Evolutionary conservation across 352 stramenopile species (phyloP), one percentile per base, ranked within the genome.

Genomic region (Phytophthora cryptogea): DNA sequence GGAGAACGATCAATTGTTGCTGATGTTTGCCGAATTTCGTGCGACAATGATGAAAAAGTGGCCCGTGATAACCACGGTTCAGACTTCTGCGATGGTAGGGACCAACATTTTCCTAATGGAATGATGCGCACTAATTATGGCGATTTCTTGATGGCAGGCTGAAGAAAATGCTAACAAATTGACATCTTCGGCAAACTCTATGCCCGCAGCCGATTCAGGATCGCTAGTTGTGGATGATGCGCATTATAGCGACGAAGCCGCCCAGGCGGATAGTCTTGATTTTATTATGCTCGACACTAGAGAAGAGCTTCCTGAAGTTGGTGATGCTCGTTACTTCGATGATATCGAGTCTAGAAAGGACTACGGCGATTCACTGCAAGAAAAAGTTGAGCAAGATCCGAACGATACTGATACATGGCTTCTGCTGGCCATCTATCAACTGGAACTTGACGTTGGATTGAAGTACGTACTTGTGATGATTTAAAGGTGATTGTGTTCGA

Each of bases 391-490:
- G 14, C 28, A 70, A 31, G 28, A 66, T 31, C 51, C 72, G 26
- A 67, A 31, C 7, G 63, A 81, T 13, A 70, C 54, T 20, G 63
- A 74, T 44, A 70, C 72, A 1, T 87, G 78, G 78, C 58, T 87
- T 23, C 54, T 75, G 45, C 46, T 87, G n/a, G 75, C 78, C 36
- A 71, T 87, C 33, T 63, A 63, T 35, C 70, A 87, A 26, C 68
- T 87, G 35, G 57, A 78, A 14, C 59, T 87, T 31, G 72, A 82
- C 46, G 49, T 74, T 45, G 60, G 44, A 5, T 30, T 61, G 2
- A 80, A 74, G 76, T 82, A 67, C 35, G 59, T 45, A 16, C 27
- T 54, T 26, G 0, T 16, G 16, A 13, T 52, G 20, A 8, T 33
- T 28, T 30, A 37, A 31, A 44, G 8, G 16, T 17, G 44, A 42